A percentile compares a stretch with the other conserved stretches of the same genome.
These are phyloP conservation scores for Colletotrichum orbiculare DNA, from an alignment of 2,329 filamentous ascomycete genomes.

Conservation along the genomic window DNA sequence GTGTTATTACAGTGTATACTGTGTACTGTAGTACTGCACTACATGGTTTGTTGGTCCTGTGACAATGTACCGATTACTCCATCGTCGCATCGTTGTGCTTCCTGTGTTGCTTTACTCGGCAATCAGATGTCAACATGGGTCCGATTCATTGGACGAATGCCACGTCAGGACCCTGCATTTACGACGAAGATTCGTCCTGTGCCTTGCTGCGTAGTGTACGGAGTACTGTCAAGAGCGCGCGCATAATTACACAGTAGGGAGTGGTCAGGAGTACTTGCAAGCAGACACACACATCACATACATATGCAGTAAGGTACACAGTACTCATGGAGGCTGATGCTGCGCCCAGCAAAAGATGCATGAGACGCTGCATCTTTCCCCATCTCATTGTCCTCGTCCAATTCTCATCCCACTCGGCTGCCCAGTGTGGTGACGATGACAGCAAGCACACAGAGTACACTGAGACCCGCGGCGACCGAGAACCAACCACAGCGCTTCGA, in stretches of 20 bases:
- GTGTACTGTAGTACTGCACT: no score
- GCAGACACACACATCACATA: no score
- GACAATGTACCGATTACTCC: no score
- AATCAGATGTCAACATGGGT: no score
- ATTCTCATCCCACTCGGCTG: neutral
- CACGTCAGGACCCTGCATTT: slow-evolving; percentile 21
- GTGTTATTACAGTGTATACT: no score
- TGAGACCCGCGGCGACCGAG: slow-evolving; percentile 23
- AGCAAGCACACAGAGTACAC: neutral
- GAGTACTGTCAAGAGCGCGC: slow-evolving; percentile 1
- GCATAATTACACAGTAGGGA: slow-evolving; percentile 5
- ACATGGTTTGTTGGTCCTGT: no score
- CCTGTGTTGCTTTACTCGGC: no score
- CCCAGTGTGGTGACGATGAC: neutral
- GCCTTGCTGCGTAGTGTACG: slow-evolving; percentile 1
- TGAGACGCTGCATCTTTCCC: neutral
- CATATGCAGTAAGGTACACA: no score
- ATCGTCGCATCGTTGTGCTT: no score
- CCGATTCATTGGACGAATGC: slow-evolving; percentile 14
- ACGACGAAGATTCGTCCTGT: neutral
- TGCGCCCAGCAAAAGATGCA: slow-evolving; percentile 9
- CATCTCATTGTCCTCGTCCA: neutral
- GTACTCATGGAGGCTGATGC: neutral
- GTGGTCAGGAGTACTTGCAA: no score
- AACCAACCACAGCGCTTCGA: slow-evolving; percentile 21